Conservation (phyloP, 139 green algal genomes). For the Limnomonas spitsbergensis region DNA sequence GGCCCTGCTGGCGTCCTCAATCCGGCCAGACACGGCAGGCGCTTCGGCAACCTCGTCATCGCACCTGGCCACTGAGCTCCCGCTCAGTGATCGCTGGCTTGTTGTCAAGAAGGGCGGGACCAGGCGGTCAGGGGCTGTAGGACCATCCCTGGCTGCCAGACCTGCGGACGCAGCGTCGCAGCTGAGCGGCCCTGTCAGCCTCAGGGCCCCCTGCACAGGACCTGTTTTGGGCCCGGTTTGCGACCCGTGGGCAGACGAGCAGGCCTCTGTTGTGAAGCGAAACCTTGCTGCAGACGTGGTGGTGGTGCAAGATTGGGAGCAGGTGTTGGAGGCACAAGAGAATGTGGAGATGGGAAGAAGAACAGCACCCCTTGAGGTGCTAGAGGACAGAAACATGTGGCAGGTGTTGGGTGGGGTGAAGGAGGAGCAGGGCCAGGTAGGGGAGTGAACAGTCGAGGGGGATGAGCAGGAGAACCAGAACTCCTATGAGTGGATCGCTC, state of each 20-base stretch:
- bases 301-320: background rate
- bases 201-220: background rate
- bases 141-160: background rate
- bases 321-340: background rate
- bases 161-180: background rate
- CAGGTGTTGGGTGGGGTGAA: background rate
- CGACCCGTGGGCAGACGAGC: conserved; percentile 11
- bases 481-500: no score
- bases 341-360: background rate
- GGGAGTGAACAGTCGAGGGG: no score
- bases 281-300: background rate
- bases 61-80: background rate
- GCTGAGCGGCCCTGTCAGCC: background rate
- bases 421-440: no score
- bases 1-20: background rate
- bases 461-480: no score
- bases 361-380: background rate
- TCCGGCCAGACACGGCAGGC: background rate
- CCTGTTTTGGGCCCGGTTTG: background rate
- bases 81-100: conserved; percentile 5
- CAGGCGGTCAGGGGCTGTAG: background rate
- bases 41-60: background rate
- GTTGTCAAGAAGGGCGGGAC: conserved; percentile 6
- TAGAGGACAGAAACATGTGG: conserved; percentile 11
- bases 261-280: background rate